phyloP scores from a whole-genome alignment of 1,284 basidiomycete species.

The Tausonia pullulans region DNA sequence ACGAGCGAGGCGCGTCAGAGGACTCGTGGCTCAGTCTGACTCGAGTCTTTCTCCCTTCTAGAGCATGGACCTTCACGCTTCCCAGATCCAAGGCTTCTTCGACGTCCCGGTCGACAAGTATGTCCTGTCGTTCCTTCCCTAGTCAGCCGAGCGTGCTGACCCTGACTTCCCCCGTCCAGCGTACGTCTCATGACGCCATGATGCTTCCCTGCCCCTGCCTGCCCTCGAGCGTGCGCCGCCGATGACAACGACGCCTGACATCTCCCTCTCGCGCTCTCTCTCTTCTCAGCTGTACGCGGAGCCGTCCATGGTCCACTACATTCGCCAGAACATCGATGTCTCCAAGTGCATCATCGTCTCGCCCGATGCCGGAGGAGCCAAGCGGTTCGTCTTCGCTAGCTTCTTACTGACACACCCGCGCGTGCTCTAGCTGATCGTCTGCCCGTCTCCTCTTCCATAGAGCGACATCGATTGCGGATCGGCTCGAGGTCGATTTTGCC shows the following conservation, averaged over 20 bases:
- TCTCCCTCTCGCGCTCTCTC: conserved; percentile 17
- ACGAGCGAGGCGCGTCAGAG: too few species aligned
- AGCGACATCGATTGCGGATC: conserved; percentile 94
- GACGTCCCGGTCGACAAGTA: conserved; percentile 99
- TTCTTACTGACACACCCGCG: conserved; percentile 13
- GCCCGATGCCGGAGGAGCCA: conserved; percentile 96
- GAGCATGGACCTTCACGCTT: conserved; percentile 97
- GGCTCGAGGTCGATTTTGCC: conserved; percentile 94
- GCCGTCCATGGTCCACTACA: conserved; percentile 90
- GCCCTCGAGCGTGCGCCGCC: too few species aligned
- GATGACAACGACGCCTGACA: neutral
- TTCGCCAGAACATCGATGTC: conserved; percentile 80
- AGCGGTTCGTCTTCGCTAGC: conserved; percentile 52
- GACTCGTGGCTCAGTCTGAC: neutral
- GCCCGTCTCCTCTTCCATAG: conserved; percentile 36
- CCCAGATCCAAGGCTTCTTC: conserved; percentile 99
- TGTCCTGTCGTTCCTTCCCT: conserved; percentile 34
- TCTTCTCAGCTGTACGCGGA: conserved; percentile 81
- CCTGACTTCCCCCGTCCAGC: neutral
- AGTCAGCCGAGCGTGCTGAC: neutral
- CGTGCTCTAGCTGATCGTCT: neutral
- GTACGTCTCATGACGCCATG: neutral
- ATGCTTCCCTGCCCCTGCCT: too few species aligned
- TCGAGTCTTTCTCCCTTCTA: conserved; percentile 30
- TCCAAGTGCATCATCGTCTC: conserved; percentile 91